Evolutionary conservation across 2,329 filamentous ascomycete species (phyloP).

Genomic region (Scedosporium dehoogii): DNA sequence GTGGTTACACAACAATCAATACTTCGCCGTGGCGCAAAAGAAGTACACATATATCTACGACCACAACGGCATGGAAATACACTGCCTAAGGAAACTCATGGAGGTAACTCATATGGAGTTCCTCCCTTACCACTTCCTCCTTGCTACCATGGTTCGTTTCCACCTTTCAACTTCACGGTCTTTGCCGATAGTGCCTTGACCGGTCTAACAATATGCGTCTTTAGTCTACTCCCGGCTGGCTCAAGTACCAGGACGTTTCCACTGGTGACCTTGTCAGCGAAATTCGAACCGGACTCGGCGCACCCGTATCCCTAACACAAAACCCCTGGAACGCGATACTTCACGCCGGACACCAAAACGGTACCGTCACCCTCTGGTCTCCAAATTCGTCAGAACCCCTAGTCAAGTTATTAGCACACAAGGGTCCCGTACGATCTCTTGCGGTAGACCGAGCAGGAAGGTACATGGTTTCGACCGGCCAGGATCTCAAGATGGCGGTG

Average conservation of each 20-base stretch:
- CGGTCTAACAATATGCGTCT: conserved; percentile 13
- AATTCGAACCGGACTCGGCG: conserved; percentile 73
- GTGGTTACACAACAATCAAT: conserved; percentile 92
- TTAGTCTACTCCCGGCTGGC: conserved; percentile 66
- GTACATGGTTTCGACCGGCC: conserved; percentile 91
- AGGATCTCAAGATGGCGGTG: conserved; percentile 84
- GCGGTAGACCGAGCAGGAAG: conserved; percentile 81
- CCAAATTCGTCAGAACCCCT: conserved; percentile 79
- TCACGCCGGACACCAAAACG: conserved; percentile 90
- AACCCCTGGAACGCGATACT: conserved; percentile 90
- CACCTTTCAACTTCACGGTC: not conserved
- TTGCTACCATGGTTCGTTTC: conserved; percentile 66
- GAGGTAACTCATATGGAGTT: conserved; percentile 94
- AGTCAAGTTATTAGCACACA: conserved; percentile 84
- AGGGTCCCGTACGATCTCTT: conserved; percentile 75
- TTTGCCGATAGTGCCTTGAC: not conserved
- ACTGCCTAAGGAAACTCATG: conserved; percentile 80
- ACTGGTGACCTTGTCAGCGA: conserved; percentile 85
- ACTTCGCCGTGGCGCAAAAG: conserved; percentile 92
- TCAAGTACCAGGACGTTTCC: conserved; percentile 93
- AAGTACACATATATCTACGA: conserved; percentile 98
- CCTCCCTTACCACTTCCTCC: conserved; percentile 87
- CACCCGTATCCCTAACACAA: conserved; percentile 72
- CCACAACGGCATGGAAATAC: conserved; percentile 78
- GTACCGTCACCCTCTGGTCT: conserved; percentile 90